Base-by-base conservation (phyloP, 129 eudicot species). In the Centrapalus pauciflorus region DNA sequence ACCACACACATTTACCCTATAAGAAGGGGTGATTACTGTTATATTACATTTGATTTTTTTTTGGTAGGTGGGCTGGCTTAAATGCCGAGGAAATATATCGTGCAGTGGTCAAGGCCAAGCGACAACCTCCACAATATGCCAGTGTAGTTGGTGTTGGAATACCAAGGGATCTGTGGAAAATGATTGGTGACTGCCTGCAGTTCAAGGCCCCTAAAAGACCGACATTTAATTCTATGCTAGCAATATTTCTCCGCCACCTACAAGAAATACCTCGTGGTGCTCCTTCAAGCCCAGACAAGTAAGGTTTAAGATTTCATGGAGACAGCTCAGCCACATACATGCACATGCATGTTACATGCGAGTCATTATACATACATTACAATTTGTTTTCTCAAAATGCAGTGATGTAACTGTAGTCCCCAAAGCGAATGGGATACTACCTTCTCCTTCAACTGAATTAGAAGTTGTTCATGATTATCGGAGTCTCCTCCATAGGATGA, bases 121-220 rank as follows among this genome's bases (percentile, higher is more conserved):
- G 73, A 66, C 95, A 83, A 70, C 99, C 99, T 80, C 99, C 99
- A 38, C 99, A 93, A 72, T 93, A 93, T 78, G 87, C 96, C 5
- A 93, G 96, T 75, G 99, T 93, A 37, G 96, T 89, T 32, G 99
- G 99, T 77, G 99, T 89, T 64, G 99, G 99, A 54, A 89, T 93
- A 73, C 99, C 99, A 2, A 82, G 92, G 77, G 96, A 93, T 55
- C 64, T 93, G 70, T 93, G 99, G 99, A 89, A 88, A 80, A 89
- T 93, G 99, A 89, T 93, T 76, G 99, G 99, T 32, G 99, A 93
- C 14, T 93, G 99, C 78, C 75, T 93, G 76, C 96, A 93, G 69
- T 84, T 86, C 76, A 89, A 82, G 83, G 86, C 95, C 29, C 77
- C 95, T 17, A 89, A 64, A 81, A 82, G 99, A 55, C 99, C 99